These are phyloP conservation scores for Rhizopogon rudus DNA, from an alignment of 768 basidiomycete species.

Conservation along the genomic window DNA sequence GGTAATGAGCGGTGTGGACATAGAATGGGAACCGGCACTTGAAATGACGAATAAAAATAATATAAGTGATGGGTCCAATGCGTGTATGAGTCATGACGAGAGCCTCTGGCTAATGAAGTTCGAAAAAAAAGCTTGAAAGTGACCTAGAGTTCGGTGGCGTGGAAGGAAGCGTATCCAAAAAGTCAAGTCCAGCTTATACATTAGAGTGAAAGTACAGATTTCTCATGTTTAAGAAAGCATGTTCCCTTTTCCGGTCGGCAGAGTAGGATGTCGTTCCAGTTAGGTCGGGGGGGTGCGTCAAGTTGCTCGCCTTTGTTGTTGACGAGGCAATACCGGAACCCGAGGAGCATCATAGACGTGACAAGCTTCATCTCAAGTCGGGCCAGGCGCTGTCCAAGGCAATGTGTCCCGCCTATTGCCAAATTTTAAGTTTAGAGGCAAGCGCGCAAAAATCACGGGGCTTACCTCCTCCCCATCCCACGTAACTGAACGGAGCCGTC, in stretches of 20 bases:
- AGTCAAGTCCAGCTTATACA: slow-evolving; percentile 21
- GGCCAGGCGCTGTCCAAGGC: slow-evolving; percentile 71
- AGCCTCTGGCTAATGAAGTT: background rate
- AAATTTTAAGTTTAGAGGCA: slow-evolving; percentile 6
- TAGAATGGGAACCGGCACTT: slow-evolving; percentile 2
- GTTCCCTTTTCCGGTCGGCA: slow-evolving; percentile 56
- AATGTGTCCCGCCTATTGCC: slow-evolving; percentile 56
- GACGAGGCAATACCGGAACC: slow-evolving; percentile 55
- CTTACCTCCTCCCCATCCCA: slow-evolving; percentile 81
- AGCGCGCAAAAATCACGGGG: slow-evolving; percentile 12
- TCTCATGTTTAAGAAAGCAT: slow-evolving; percentile 47
- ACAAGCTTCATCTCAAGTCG: slow-evolving; percentile 71
- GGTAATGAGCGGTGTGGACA: slow-evolving; percentile 6
- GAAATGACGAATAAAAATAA: slow-evolving; percentile 7
- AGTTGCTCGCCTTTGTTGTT: slow-evolving; percentile 45
- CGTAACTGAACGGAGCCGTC: slow-evolving; percentile 53
- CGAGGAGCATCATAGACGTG: slow-evolving; percentile 60
- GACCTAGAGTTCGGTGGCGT: slow-evolving; percentile 3
- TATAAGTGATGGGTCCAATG: background rate
- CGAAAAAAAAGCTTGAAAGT: slow-evolving; percentile 6
- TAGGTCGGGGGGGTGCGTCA: slow-evolving; percentile 49
- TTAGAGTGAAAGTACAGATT: slow-evolving; percentile 11
- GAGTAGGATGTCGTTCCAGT: slow-evolving; percentile 75
- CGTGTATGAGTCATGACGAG: background rate
- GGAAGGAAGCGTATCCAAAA: slow-evolving; percentile 9